Conservation (phyloP, 768 basidiomycete species). For the Clavaria fumosa region DNA sequence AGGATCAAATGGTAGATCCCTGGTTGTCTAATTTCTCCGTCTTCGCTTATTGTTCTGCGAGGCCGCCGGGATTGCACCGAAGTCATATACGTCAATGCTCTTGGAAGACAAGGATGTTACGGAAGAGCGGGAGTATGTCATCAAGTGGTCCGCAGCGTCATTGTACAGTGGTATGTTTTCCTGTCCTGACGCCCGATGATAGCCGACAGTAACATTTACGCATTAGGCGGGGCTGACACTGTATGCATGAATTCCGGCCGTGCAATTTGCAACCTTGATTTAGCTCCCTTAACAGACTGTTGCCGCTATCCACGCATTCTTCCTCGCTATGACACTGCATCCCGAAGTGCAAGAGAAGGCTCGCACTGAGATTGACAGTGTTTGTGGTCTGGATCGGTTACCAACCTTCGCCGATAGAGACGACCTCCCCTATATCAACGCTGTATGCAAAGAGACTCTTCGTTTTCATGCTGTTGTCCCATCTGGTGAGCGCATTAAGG, state of each 20-base stretch:
- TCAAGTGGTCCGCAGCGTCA: constrained; percentile 54
- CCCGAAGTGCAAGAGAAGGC: constrained; percentile 42
- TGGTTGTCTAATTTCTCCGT: constrained; percentile 5
- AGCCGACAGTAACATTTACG: neutral
- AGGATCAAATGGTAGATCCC: constrained; percentile 38
- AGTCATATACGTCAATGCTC: constrained; percentile 43
- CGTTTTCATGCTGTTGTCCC: constrained; percentile 24
- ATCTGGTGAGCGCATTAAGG: constrained; percentile 20
- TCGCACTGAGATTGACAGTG: constrained; percentile 49
- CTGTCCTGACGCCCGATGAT: neutral
- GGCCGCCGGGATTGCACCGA: constrained; percentile 41
- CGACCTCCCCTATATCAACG: constrained; percentile 42
- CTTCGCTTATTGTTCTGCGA: constrained; percentile 13
- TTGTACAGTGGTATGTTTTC: constrained; percentile 31
- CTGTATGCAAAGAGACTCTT: constrained; percentile 26
- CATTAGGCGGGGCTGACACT: constrained; percentile 41
- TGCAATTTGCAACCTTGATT: constrained; percentile 1
- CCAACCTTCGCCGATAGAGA: constrained; percentile 43
- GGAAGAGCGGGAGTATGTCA: constrained; percentile 40
- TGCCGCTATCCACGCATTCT: constrained; percentile 39
- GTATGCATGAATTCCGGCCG: constrained; percentile 18
- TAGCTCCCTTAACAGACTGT: constrained; percentile 28
- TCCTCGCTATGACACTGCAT: constrained; percentile 51
- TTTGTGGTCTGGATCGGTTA: constrained; percentile 39
- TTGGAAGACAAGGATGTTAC: constrained; percentile 35